phyloP scores from a whole-genome alignment of 140 eudicot species.

The Bidens hawaiensis region DNA sequence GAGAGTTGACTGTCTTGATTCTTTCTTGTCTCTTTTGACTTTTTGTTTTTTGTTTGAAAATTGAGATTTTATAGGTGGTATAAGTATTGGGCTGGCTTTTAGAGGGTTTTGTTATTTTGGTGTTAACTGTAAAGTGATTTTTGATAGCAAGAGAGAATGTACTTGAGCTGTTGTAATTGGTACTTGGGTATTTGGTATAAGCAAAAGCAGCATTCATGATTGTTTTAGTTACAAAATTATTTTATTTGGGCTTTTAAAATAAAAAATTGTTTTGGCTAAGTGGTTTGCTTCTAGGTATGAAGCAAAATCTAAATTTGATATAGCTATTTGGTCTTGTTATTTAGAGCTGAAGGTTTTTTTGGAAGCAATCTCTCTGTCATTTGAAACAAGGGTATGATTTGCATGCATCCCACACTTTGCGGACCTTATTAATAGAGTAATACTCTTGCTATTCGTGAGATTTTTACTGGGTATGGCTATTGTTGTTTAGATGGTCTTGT shows the following conservation, averaged over 20 bases:
- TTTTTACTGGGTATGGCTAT: too few relatives aligned
- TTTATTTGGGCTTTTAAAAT: not conserved
- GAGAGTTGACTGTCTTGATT: conserved; percentile 36
- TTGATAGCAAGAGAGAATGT: conserved; percentile 60
- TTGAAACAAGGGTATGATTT: too few relatives aligned
- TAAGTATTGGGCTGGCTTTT: conserved; percentile 39
- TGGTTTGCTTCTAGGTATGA: too few relatives aligned
- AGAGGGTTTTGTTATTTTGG: conserved; percentile 25
- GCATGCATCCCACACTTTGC: too few relatives aligned
- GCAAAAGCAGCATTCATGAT: conserved; percentile 18
- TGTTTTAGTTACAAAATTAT: conserved; percentile 10
- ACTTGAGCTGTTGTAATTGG: conserved; percentile 32
- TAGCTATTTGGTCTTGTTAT: too few relatives aligned
- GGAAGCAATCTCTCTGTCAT: too few relatives aligned
- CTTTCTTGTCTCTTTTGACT: conserved; percentile 16
- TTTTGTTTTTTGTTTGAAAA: conserved; percentile 6
- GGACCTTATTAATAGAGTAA: too few relatives aligned
- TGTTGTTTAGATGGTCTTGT: too few relatives aligned
- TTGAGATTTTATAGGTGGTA: conserved; percentile 37
- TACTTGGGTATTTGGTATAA: conserved; percentile 36
- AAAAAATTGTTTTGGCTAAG: not conserved
- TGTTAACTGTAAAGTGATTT: conserved; percentile 66
- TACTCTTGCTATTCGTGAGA: too few relatives aligned
- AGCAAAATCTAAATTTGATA: too few relatives aligned
- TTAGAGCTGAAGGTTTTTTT: too few relatives aligned